phyloP scores from a whole-genome alignment of 495 filamentous ascomycete species.

The Chaetomium tenue region DNA sequence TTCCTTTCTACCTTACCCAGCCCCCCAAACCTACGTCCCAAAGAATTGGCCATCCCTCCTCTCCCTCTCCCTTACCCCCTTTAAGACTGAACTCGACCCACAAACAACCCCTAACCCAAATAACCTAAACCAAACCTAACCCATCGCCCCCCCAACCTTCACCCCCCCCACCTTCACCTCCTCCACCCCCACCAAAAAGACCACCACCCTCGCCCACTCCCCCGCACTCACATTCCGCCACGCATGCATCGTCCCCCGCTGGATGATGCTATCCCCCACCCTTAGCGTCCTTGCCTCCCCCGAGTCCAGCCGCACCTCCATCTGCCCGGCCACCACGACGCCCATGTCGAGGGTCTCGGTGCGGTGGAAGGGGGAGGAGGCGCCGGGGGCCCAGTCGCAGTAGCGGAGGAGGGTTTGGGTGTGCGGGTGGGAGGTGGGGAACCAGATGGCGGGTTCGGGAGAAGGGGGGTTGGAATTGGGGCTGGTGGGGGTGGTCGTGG shows the following conservation, averaged over 20 bases:
- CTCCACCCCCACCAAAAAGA: neutral
- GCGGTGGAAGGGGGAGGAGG: conserved; percentile 53
- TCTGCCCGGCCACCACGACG: conserved; percentile 61
- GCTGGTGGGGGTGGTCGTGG: too few species aligned
- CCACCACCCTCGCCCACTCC: neutral
- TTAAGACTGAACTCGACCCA: too few species aligned
- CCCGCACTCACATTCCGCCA: neutral
- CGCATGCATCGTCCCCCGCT: neutral
- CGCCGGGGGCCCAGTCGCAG: conserved; percentile 49
- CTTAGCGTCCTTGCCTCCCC: conserved; percentile 53
- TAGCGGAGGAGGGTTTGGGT: conserved; percentile 47
- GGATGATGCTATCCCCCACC: conserved; percentile 46
- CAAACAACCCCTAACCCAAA: too few species aligned
- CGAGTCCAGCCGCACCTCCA: conserved; percentile 55
- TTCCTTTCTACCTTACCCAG: too few species aligned
- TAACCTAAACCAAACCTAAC: neutral
- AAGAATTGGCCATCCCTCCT: too few species aligned
- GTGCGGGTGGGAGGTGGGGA: conserved; percentile 29
- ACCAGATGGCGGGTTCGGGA: conserved; percentile 23
- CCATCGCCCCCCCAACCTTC: neutral
- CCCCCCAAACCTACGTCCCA: too few species aligned
- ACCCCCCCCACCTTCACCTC: neutral
- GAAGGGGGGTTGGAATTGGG: too few species aligned
- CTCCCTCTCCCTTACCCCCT: too few species aligned
- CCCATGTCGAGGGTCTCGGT: conserved; percentile 45